Conservation (phyloP, 306 rosid species). For the Elaeagnus macrophylla region DNA sequence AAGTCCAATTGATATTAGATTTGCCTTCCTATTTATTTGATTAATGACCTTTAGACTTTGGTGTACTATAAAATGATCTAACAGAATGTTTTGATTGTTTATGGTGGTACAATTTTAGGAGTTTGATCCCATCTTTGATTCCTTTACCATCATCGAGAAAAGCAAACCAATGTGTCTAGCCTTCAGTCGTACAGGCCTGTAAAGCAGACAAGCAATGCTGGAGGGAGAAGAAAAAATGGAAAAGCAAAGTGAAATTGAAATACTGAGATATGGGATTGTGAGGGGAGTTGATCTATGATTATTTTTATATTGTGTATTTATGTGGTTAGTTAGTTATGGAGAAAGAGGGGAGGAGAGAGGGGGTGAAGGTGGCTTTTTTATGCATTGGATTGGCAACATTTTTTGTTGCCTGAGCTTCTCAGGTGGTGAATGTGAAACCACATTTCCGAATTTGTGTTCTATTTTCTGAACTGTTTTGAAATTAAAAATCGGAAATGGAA, state of each 20-base stretch:
- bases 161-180: conserved; percentile 23
- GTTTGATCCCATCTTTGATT: conserved; percentile 65
- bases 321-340: conserved; percentile 12
- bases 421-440: conserved; percentile 23
- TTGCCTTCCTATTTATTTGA: too few species aligned
- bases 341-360: conserved; percentile 19
- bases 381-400: conserved; percentile 20
- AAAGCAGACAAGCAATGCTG: conserved; percentile 32
- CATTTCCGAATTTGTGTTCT: conserved; percentile 13
- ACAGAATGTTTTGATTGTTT: background rate
- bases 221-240: conserved; percentile 44
- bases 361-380: background rate
- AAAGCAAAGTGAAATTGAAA: conserved; percentile 35
- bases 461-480: too few species aligned
- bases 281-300: conserved; percentile 1
- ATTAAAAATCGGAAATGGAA: too few species aligned
- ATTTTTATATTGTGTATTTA: conserved; percentile 22
- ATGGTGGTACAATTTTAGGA: conserved; percentile 27
- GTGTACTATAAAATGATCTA: background rate
- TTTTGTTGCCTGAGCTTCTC: conserved; percentile 31
- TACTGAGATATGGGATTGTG: conserved; percentile 11
- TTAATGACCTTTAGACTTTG: too few species aligned
- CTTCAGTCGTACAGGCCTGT: conserved; percentile 28
- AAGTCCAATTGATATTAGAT: background rate
- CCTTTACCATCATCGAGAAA: conserved; percentile 49